phyloP scores from a whole-genome alignment of 2,329 filamentous ascomycete genomes.

The Scedosporium boydii region DNA sequence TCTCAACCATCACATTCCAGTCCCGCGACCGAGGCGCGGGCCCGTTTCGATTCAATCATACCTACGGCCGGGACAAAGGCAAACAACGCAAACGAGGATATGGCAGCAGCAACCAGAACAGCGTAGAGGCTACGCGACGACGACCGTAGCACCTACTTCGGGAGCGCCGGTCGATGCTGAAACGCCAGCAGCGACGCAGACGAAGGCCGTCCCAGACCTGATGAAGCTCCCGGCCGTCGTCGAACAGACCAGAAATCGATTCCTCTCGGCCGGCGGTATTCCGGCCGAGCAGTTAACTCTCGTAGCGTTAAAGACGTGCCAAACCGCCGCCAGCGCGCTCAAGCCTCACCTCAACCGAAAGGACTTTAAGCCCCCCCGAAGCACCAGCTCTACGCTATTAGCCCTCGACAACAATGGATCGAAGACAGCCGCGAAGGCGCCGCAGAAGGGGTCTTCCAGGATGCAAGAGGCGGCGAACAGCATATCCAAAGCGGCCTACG shows the following conservation, averaged over 20 bases:
- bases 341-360: constrained; percentile 18
- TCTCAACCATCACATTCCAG: not conserved
- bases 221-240: constrained; percentile 30
- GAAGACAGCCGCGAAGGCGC: constrained; percentile 6
- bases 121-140: not conserved
- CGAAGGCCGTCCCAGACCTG: constrained; percentile 24
- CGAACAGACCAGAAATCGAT: constrained; percentile 30
- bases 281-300: constrained; percentile 33
- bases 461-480: constrained; percentile 36
- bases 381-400: constrained; percentile 21
- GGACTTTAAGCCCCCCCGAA: constrained; percentile 6
- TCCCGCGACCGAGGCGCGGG: not conserved
- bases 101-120: not conserved
- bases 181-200: not conserved
- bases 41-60: not conserved
- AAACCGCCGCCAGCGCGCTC: constrained; percentile 32
- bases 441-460: constrained; percentile 13
- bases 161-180: not conserved
- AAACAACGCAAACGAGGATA: not conserved
- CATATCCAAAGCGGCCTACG: constrained; percentile 54
- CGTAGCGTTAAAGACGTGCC: constrained; percentile 34
- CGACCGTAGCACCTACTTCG: constrained; percentile 12
- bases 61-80: not conserved
- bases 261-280: constrained; percentile 33
- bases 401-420: constrained; percentile 19